phyloP scores from a whole-genome alignment of 352 stramenopile species.

The Phytophthora ohioensis region DNA sequence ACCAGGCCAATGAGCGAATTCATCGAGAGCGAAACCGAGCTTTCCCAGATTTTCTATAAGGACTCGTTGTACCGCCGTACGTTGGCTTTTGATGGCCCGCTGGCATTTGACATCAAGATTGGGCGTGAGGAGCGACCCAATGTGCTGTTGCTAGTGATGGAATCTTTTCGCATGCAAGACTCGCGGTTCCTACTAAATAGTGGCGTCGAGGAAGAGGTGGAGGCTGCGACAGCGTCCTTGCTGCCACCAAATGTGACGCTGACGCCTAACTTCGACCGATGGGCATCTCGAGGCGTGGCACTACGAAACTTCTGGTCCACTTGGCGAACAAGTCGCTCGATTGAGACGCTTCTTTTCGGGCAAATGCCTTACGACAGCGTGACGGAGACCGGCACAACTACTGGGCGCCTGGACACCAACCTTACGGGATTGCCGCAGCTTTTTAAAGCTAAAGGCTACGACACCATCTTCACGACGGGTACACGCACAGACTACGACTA shows the following conservation, averaged over 20 bases:
- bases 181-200: constrained; percentile 52
- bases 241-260: constrained; percentile 59
- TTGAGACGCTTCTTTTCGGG: constrained; percentile 72
- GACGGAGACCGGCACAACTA: constrained; percentile 58
- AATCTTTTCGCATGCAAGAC: constrained; percentile 72
- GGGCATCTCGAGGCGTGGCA: constrained; percentile 55
- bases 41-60: constrained; percentile 44
- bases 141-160: constrained; percentile 70
- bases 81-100: constrained; percentile 52
- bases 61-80: constrained; percentile 62
- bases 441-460: constrained; percentile 65
- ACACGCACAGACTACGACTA: constrained; percentile 66
- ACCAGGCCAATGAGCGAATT: constrained; percentile 45
- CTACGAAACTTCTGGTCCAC: constrained; percentile 75
- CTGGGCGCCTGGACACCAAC: constrained; percentile 40
- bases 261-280: constrained; percentile 71
- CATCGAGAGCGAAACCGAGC: constrained; percentile 59
- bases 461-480: constrained; percentile 70
- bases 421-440: constrained; percentile 67
- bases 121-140: constrained; percentile 55
- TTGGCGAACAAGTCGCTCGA: constrained; percentile 72
- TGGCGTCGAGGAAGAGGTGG: constrained; percentile 31
- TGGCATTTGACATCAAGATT: constrained; percentile 65
- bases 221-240: constrained; percentile 39
- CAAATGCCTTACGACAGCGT: constrained; percentile 73